A percentile compares a stretch with the other conserved stretches of the same genome.
These are phyloP conservation scores for Beauveria sp. DNA, from an alignment of 2,329 filamentous ascomycete species.

Conservation along the genomic window DNA sequence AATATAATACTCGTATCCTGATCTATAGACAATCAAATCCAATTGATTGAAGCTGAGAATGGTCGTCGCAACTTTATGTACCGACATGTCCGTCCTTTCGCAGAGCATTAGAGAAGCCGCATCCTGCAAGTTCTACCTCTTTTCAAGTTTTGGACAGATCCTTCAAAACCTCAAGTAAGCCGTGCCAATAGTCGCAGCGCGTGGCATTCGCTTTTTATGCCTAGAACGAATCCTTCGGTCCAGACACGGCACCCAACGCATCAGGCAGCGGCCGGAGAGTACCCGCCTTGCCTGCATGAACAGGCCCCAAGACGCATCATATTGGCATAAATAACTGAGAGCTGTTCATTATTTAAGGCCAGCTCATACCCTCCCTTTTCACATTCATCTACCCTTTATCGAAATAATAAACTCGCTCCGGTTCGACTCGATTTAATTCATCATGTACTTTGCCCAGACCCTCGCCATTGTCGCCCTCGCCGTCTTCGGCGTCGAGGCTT, in stretches of 20 bases:
- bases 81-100: not conserved
- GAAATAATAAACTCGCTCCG: not conserved
- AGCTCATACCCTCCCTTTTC: too few relatives aligned
- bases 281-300: not conserved
- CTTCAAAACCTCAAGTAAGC: not conserved
- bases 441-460: constrained; percentile 9
- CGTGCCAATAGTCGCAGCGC: too few relatives aligned
- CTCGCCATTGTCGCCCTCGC: constrained; percentile 6
- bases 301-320: not conserved
- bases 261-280: not conserved
- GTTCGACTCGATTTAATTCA: not conserved
- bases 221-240: not conserved
- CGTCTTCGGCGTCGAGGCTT: constrained; percentile 2
- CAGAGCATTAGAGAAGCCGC: not conserved
- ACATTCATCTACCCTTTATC: not conserved
- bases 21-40: too few relatives aligned
- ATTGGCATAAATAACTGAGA: not conserved
- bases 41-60: too few relatives aligned
- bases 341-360: not conserved
- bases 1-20: too few relatives aligned
- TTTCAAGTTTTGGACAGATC: not conserved
- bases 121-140: not conserved
- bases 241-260: not conserved
- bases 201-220: not conserved
- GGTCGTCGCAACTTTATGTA: too few relatives aligned